Evolutionary conservation across 2,329 filamentous ascomycete species (phyloP).

Genomic region (Didymella pomorum): DNA sequence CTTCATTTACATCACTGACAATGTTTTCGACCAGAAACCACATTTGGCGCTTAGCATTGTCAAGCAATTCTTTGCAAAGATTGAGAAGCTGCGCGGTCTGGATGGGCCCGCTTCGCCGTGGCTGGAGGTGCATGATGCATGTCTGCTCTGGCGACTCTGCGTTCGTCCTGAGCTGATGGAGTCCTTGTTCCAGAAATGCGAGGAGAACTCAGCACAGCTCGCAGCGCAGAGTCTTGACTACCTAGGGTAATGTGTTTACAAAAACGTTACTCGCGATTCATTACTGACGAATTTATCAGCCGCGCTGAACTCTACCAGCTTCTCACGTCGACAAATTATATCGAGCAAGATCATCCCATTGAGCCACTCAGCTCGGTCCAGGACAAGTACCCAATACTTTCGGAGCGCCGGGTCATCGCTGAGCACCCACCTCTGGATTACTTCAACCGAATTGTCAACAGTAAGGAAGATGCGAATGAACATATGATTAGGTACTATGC

Average conservation of each 20-base stretch:
- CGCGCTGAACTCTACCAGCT: slow-evolving; percentile 38
- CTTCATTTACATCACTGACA: slow-evolving; percentile 55
- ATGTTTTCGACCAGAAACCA: slow-evolving; percentile 53
- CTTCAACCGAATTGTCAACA: slow-evolving; percentile 30
- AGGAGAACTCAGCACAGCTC: slow-evolving; percentile 29
- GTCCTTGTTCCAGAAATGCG: slow-evolving; percentile 30
- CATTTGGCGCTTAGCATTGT: slow-evolving; percentile 49
- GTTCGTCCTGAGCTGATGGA: slow-evolving; percentile 45
- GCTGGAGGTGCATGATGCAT: slow-evolving; percentile 32
- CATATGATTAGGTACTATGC: slow-evolving; percentile 41
- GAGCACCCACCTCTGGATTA: slow-evolving; percentile 33
- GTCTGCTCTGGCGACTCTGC: slow-evolving; percentile 44
- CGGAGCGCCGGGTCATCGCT: slow-evolving; percentile 32
- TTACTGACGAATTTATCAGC: slow-evolving; percentile 21
- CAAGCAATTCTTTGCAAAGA: slow-evolving; percentile 43
- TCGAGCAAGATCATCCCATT: slow-evolving; percentile 36
- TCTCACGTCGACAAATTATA: slow-evolving; percentile 31
- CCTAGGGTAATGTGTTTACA: slow-evolving; percentile 20
- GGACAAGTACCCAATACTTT: slow-evolving; percentile 45
- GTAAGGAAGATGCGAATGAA: slow-evolving; percentile 35
- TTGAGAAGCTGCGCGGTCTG: slow-evolving; percentile 30
- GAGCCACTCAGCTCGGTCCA: slow-evolving; percentile 16
- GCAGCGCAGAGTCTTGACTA: slow-evolving; percentile 28
- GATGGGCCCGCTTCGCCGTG: slow-evolving; percentile 25
- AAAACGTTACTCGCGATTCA: not conserved